Conservation (phyloP, 1,284 basidiomycete genomes). For the Trichosporon sp. region DNA sequence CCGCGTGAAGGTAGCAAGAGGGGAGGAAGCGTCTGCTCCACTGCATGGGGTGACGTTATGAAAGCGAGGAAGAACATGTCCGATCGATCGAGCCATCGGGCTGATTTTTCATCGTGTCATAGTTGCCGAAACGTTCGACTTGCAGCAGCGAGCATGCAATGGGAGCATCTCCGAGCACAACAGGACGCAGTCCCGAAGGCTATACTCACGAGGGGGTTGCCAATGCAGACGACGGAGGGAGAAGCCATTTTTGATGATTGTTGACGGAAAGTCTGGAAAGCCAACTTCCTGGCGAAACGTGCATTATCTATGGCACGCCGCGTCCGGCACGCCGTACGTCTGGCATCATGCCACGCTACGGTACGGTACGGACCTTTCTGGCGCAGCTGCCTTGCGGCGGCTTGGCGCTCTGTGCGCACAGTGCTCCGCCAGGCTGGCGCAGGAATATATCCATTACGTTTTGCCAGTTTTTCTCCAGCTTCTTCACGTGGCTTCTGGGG, state of each 20-base stretch:
- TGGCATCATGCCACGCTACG: neutral
- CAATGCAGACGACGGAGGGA: constrained; percentile 71
- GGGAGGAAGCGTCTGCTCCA: neutral
- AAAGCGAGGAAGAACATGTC: neutral
- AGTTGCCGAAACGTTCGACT: neutral
- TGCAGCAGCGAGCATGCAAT: neutral
- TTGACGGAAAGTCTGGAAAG: constrained; percentile 10
- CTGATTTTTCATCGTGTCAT: constrained; percentile 16
- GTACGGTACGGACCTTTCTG: constrained; percentile 16
- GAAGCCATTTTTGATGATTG: constrained; percentile 30
- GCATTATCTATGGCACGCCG: constrained; percentile 10
- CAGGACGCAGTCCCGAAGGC: no score
- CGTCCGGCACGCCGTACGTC: neutral
- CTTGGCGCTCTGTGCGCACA: constrained; percentile 2
- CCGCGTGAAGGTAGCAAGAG: neutral
- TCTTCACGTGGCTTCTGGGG: constrained; percentile 5
- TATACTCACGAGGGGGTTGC: constrained; percentile 70
- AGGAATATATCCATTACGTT: neutral
- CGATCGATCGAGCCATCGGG: neutral
- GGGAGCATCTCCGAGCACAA: neutral
- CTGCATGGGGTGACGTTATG: neutral
- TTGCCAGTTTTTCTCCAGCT: neutral
- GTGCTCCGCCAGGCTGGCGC: neutral
- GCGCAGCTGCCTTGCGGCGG: neutral
- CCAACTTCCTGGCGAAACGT: neutral